Evolutionary conservation across 495 filamentous ascomycete genomes (phyloP), one percentile per base, ranked within the genome.

Genomic region (Xylaria palmicola): DNA sequence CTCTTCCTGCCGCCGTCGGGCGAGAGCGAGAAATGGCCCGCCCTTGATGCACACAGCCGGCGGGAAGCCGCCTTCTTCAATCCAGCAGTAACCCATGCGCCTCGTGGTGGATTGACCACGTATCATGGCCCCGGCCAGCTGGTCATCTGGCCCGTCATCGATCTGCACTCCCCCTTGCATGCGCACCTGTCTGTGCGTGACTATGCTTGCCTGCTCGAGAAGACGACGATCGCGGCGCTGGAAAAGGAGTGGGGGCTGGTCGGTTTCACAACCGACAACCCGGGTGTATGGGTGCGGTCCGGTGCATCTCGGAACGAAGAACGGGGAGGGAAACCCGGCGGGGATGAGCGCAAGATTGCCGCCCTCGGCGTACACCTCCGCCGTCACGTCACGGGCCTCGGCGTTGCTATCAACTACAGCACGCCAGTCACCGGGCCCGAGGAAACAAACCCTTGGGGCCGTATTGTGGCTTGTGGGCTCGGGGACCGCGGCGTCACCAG

Each of bases 61-160:
- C 50, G 69, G 65, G 32, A 56, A 10, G 43, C 20, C 41, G 51
- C 63, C 32, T 69, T 72, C 37, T 54, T 70, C 15, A 19, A 40
- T 4, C 89, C 91, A 19, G 83, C 86, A 19, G 81, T 95, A 65
- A 71, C 84, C 39, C 80, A 86, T 55, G 87, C 91, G 6, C 83
- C 87, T 7, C 87, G 94, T 45, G 94, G 94, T 63, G 94, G 94
- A 0, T 90, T 94, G 59, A 93, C 90, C 0, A 98, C 94, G 4
- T 98, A 96, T 78, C 94, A 98, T 70, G 94, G 94, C 0, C 94
- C 94, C 0, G 94, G 94, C 0, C 94, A 98, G 71, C 75, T 93
- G 60, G 90, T 97, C 24, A 87, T 91, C 12, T 98, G 96, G 73
- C 90, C 93, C 13, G 85, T 98, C 39, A 74, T 94, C 20, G 90